Percentiles rank a stretch among this genome's conserved stretches.
These are phyloP conservation scores for Colletotrichum graminicola DNA, from an alignment of 2,329 filamentous ascomycete species.

Conservation along the genomic window DNA sequence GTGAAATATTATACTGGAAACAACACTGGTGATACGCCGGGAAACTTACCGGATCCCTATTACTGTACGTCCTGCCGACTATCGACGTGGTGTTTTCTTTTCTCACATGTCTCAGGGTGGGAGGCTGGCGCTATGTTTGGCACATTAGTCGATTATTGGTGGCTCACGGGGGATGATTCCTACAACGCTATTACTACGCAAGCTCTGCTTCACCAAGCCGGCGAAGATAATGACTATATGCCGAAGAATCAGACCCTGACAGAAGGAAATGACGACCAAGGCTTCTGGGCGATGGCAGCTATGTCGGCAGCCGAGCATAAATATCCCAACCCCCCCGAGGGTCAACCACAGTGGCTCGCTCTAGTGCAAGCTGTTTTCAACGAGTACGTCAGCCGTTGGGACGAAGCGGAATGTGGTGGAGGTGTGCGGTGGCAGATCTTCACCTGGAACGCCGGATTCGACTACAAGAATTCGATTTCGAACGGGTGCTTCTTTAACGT, in stretches of 20 bases:
- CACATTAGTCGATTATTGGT: slow-evolving; percentile 79
- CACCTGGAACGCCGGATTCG: slow-evolving; percentile 78
- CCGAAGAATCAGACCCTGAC: slow-evolving; percentile 73
- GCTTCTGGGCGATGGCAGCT: slow-evolving; percentile 86
- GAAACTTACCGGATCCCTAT: slow-evolving; percentile 71
- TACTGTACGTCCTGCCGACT: slow-evolving; percentile 53
- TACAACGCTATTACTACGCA: slow-evolving; percentile 72
- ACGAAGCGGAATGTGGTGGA: slow-evolving; percentile 73
- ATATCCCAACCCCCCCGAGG: slow-evolving; percentile 75
- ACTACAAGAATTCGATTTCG: slow-evolving; percentile 77
- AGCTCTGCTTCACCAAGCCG: slow-evolving; percentile 71
- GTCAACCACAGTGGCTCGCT: slow-evolving; percentile 78
- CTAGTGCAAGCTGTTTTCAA: slow-evolving; percentile 85
- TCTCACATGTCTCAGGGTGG: slow-evolving; percentile 67
- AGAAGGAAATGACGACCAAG: slow-evolving; percentile 80
- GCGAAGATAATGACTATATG: slow-evolving; percentile 72
- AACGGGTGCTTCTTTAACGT: slow-evolving; percentile 79
- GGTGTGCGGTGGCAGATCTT: slow-evolving; percentile 91
- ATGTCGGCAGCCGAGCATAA: slow-evolving; percentile 83
- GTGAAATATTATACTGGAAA: slow-evolving; percentile 63
- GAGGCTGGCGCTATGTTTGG: slow-evolving; percentile 80
- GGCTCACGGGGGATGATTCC: slow-evolving; percentile 74
- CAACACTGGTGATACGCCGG: slow-evolving; percentile 68
- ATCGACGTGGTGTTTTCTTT: slow-evolving; percentile 52
- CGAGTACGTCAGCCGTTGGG: slow-evolving; percentile 80